Evolutionary conservation across 371 early-diverging fungal species (phyloP), one percentile per base, ranked within the genome.

Genomic region (Synchytrium microbalum): DNA sequence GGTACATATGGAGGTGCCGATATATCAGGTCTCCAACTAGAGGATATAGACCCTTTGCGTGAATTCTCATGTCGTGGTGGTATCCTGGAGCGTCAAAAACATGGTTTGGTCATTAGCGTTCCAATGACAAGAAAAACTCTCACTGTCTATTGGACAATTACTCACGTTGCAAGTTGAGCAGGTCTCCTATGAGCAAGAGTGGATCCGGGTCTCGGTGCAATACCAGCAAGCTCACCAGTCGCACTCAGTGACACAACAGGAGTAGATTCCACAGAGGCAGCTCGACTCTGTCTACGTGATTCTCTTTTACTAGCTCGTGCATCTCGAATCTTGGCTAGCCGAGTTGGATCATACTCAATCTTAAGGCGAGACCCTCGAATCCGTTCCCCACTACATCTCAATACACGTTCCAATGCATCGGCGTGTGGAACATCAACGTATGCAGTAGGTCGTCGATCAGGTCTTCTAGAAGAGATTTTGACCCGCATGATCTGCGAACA

Each of bases 321-420:
- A 38, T 38, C 46, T 10, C 46, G 46, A 38, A 38, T 38, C 19
- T 38, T 38, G 5, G 46, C 46, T 10, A 56, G 56, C 13, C 56
- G 8, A 62, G 64, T 65, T 57, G 69, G 69, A 62, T 69, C 65
- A 59, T 69, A 69, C 52, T 69, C 69, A 51, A 69, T 53, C 56
- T 69, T 69, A 2, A 69, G 52, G 25, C 69, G 28, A 1, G 65
- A 33, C 2, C 69, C 69, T 27, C 30, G 65, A 54, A 64, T 14
- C 33, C 64, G 62, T 64, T 69, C 69, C 1, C 69, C 69, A 46
- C 69, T 65, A 3, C 64, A 46, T 46, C 61, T 57, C 24, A 69
- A 60, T 1, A 56, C 69, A n/a, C 54, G 32, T 27, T 69, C 69
- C 57, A 69, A 55, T 46, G 55, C 62, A 16, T 58, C 62, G 26